Evolutionary conservation across 257 asterid species (phyloP).

Genomic region (Eucommia ulmoides): DNA sequence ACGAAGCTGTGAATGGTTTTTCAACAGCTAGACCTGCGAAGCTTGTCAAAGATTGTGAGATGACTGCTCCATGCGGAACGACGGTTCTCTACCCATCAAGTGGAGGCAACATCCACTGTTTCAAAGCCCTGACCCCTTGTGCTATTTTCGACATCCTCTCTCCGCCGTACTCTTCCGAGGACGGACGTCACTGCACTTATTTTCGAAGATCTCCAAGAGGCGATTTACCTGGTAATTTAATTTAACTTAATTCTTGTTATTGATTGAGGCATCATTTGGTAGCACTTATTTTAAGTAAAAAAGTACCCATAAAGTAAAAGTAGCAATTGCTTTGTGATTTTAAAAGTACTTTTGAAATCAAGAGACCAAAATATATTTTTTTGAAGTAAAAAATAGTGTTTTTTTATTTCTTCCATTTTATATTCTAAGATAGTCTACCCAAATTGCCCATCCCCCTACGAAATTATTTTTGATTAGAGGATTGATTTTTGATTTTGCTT

Average conservation of each 20-base stretch:
- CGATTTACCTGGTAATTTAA: constrained; percentile 67
- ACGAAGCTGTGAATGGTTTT: constrained; percentile 4
- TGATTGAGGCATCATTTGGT: too few relatives aligned
- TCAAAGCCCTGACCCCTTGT: constrained; percentile 86
- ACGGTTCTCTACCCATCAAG: constrained; percentile 73
- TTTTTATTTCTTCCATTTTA: too few relatives aligned
- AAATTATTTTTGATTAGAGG: too few relatives aligned
- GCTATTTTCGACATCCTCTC: constrained; percentile 94
- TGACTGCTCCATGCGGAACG: constrained; percentile 80
- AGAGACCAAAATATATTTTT: too few relatives aligned
- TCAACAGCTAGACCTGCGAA: constrained; percentile 78
- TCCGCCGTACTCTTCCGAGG: constrained; percentile 90
- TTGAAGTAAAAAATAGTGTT: too few relatives aligned
- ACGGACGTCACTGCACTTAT: constrained; percentile 91
- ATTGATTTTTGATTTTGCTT: too few relatives aligned
- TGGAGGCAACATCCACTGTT: constrained; percentile 94
- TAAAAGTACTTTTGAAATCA: too few relatives aligned
- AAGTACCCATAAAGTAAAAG: too few relatives aligned
- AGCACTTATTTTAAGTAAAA: too few relatives aligned
- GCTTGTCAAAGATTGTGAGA: constrained; percentile 58
- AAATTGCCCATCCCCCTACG: too few relatives aligned
- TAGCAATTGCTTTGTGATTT: too few relatives aligned
- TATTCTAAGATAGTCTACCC: too few relatives aligned
- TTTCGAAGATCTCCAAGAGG: constrained; percentile 49
- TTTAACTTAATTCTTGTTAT: background rate